Percentiles rank a stretch among this genome's conserved stretches.
Evolutionary conservation across 1,284 basidiomycete genomes (phyloP).

Genomic region (Austroboletus niveus): DNA sequence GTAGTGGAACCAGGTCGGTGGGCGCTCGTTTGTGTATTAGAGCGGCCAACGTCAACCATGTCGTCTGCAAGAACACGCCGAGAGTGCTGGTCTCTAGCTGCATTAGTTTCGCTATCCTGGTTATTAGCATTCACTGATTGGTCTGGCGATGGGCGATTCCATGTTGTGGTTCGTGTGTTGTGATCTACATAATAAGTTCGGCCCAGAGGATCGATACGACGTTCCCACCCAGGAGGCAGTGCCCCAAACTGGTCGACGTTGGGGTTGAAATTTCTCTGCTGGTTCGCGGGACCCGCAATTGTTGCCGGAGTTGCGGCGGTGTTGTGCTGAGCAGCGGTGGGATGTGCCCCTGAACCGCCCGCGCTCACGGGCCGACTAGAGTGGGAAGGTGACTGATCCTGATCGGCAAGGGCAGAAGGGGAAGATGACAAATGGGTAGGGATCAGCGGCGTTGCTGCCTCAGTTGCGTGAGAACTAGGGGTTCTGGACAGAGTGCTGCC

Average conservation of each 20-base stretch:
- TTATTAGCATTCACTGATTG: slow-evolving; percentile 52
- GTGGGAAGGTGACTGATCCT: slow-evolving; percentile 25
- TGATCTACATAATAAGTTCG: slow-evolving; percentile 93
- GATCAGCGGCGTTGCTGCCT: slow-evolving; percentile 35
- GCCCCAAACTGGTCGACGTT: slow-evolving; percentile 83
- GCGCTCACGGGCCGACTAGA: slow-evolving; percentile 28
- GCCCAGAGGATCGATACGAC: slow-evolving; percentile 88
- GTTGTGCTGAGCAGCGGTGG: slow-evolving; percentile 17
- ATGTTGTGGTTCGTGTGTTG: slow-evolving; percentile 91
- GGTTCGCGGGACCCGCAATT: slow-evolving; percentile 35
- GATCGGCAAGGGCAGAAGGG: slow-evolving; percentile 22
- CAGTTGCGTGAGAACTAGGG: slow-evolving; percentile 53
- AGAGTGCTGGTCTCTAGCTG: slow-evolving; percentile 75
- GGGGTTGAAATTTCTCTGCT: slow-evolving; percentile 79
- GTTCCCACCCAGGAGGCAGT: slow-evolving; percentile 87
- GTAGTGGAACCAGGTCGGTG: slow-evolving; percentile 36
- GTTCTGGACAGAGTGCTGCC: slow-evolving; percentile 46
- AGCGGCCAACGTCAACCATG: slow-evolving; percentile 57
- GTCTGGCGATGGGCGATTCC: slow-evolving; percentile 72
- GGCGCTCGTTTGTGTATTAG: slow-evolving; percentile 33
- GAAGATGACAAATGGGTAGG: slow-evolving; percentile 36
- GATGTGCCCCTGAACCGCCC: slow-evolving; percentile 12
- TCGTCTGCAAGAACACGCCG: slow-evolving; percentile 79
- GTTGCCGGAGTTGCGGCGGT: slow-evolving; percentile 25
- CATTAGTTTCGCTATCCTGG: slow-evolving; percentile 62